These are phyloP conservation scores for Pyrrhoderma lamaoense DNA, from an alignment of 1,284 basidiomycete genomes.

Conservation along the genomic window DNA sequence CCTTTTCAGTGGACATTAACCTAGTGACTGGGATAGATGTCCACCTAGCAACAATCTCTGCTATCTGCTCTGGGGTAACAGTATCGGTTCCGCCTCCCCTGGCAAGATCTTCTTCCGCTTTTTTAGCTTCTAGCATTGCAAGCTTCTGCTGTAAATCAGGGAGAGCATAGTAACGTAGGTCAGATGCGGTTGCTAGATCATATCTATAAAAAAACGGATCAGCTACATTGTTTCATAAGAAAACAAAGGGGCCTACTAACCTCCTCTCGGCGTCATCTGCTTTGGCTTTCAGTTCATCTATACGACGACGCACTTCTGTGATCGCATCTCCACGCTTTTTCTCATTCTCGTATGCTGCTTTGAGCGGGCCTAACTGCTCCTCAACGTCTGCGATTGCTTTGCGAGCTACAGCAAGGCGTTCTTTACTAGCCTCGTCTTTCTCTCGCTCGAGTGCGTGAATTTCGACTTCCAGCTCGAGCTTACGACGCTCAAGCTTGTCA, in stretches of 20 bases:
- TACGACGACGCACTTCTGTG: slow-evolving; percentile 70
- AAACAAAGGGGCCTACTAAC: slow-evolving; percentile 32
- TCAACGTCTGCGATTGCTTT: slow-evolving; percentile 84
- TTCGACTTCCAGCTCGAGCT: slow-evolving; percentile 92
- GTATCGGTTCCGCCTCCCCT: slow-evolving; percentile 57
- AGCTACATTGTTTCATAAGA: slow-evolving; percentile 8
- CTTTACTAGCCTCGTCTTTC: slow-evolving; percentile 87
- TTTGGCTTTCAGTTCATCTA: slow-evolving; percentile 91
- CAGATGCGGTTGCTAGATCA: slow-evolving; percentile 82
- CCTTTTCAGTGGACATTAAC: slow-evolving; percentile 85
- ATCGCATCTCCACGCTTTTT: slow-evolving; percentile 85
- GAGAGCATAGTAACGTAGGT: slow-evolving; percentile 88
- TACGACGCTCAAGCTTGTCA: slow-evolving; percentile 88
- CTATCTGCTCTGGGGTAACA: slow-evolving; percentile 87
- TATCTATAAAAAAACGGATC: slow-evolving; percentile 35
- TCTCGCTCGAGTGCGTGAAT: slow-evolving; percentile 93
- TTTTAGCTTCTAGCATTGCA: slow-evolving; percentile 61
- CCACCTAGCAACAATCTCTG: slow-evolving; percentile 83
- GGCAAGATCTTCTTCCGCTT: slow-evolving; percentile 61
- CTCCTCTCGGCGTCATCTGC: slow-evolving; percentile 91
- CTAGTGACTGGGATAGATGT: slow-evolving; percentile 89
- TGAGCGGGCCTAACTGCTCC: slow-evolving; percentile 85
- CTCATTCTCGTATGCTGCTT: slow-evolving; percentile 85
- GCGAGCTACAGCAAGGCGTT: slow-evolving; percentile 71
- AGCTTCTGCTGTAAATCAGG: slow-evolving; percentile 84